A percentile compares a stretch with the other conserved stretches of the same genome.
These are phyloP conservation scores for Tricholoma terreum DNA, from an alignment of 768 basidiomycete species.

Conservation along the genomic window DNA sequence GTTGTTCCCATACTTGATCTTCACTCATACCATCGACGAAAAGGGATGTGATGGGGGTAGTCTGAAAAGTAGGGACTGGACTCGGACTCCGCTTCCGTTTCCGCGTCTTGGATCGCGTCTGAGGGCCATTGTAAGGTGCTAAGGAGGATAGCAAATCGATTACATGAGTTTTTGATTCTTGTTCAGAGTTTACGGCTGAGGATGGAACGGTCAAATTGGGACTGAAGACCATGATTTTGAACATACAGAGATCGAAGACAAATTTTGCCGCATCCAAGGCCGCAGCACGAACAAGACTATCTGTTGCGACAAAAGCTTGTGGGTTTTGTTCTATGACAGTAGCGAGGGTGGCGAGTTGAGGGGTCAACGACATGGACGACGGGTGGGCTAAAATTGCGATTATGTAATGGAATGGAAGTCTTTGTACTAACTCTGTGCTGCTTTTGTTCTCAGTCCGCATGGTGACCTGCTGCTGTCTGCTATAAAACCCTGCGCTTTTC, in stretches of 20 bases:
- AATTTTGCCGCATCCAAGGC: slow-evolving; percentile 70
- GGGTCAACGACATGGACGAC: slow-evolving; percentile 5
- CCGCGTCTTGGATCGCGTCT: slow-evolving; percentile 65
- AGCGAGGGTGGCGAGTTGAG: slow-evolving; percentile 49
- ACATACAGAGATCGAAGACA: slow-evolving; percentile 73
- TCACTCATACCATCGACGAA: slow-evolving; percentile 76
- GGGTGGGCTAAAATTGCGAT: not conserved
- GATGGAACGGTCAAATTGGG: slow-evolving; percentile 11
- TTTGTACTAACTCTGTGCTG: not conserved
- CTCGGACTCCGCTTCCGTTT: slow-evolving; percentile 39
- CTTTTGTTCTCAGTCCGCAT: not conserved
- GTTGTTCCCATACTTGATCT: slow-evolving; percentile 91
- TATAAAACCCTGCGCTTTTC: not conserved
- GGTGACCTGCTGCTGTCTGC: not conserved
- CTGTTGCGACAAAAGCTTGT: slow-evolving; percentile 55
- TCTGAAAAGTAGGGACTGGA: slow-evolving; percentile 31
- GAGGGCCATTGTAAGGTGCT: slow-evolving; percentile 63
- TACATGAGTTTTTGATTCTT: slow-evolving; percentile 60
- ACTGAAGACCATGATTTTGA: not conserved
- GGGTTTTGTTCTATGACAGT: slow-evolving; percentile 51
- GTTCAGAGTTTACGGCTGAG: slow-evolving; percentile 68
- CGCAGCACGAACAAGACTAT: slow-evolving; percentile 48
- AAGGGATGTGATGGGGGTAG: slow-evolving; percentile 75
- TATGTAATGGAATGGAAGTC: not conserved
- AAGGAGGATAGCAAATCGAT: slow-evolving; percentile 64